phyloP scores from a whole-genome alignment of 1,284 basidiomycete genomes.

The Ganoderma sp. region DNA sequence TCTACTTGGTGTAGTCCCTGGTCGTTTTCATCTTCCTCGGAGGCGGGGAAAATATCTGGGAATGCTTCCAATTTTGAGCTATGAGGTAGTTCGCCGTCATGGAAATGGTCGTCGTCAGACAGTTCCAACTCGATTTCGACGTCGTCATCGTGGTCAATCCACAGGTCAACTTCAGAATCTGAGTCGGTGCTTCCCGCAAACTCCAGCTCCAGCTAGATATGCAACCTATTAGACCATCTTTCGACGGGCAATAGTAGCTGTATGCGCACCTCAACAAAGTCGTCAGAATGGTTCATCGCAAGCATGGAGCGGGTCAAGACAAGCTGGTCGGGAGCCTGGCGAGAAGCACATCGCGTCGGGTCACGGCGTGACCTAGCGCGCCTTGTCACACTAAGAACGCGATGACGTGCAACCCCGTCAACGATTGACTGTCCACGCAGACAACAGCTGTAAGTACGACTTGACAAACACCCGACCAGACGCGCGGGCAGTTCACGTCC shows the following conservation, averaged over 20 bases:
- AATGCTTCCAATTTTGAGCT: background rate
- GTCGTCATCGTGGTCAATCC: constrained; percentile 10
- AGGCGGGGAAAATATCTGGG: background rate
- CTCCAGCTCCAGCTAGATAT: background rate
- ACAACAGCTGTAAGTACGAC: constrained; percentile 6
- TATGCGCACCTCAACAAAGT: background rate
- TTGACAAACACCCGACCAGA: background rate
- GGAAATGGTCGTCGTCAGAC: constrained; percentile 16
- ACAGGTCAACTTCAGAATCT: constrained; percentile 1
- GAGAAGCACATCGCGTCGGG: constrained; percentile 14
- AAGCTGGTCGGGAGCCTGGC: background rate
- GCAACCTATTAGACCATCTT: background rate
- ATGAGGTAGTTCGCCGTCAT: background rate
- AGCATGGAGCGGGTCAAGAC: background rate
- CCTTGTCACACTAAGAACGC: constrained; percentile 20
- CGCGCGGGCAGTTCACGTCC: constrained; percentile 46
- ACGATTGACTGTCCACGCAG: constrained; percentile 5
- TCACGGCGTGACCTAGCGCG: constrained; percentile 29
- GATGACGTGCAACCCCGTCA: constrained; percentile 5
- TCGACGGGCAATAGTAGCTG: too few relatives aligned
- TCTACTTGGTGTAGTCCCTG: background rate
- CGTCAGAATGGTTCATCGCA: background rate
- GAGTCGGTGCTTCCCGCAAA: background rate
- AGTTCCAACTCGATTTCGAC: constrained; percentile 13
- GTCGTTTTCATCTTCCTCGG: background rate